Base-by-base conservation (phyloP, 768 basidiomycete species). In the Kwoniella newhampshirensis region DNA sequence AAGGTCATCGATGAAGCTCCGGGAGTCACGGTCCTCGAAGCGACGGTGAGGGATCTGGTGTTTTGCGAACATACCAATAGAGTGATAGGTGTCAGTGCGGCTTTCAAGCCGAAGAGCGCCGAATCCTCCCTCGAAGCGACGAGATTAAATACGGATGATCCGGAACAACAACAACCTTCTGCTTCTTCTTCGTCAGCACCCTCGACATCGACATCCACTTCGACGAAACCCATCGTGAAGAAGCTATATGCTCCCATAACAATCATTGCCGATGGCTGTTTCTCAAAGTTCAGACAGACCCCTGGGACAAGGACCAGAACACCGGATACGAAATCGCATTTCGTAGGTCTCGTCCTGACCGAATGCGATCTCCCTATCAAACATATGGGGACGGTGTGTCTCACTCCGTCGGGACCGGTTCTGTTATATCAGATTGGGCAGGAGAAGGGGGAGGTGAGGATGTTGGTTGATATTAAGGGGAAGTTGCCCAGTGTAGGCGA, bases 261-360 rank as follows among this genome's bases (percentile, higher is more conserved):
- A 42, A 78, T 98, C 71, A 78, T 97, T 57, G 91, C 93, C 3
- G 94, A 99, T 73, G 94, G 94, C 0, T 96, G 91, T 75, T 89
- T 89, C 78, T 93, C 90, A 3, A 96, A 93, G 70, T 93, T 99
- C 80, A 82, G 94, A 47, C 28, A 40, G 2, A 47, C 48, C 1
- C 62, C 58, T 3, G 60, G 59, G 8, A 50, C 55, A 15, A 52
- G 59, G 20, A 36, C 65, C 1, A 68, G 67, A 2, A 57, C 48
- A 18, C 66, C 71, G 0, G 62, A 78, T 3, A 84, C 85, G 20
- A 84, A 82, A 58, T 86, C 86, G 50, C 83, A 91, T 75, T 98
- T 97, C 70, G 81, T 92, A 58, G 94, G 93, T 23, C 82, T 85
- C 5, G 79, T 98, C 15, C 81, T 99, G 41, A 83, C 92, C 68